A percentile compares a stretch with the other conserved stretches of the same genome.
phyloP scores from a whole-genome alignment of 2,329 filamentous ascomycete species.

The Nothomitra cinnamomea region DNA sequence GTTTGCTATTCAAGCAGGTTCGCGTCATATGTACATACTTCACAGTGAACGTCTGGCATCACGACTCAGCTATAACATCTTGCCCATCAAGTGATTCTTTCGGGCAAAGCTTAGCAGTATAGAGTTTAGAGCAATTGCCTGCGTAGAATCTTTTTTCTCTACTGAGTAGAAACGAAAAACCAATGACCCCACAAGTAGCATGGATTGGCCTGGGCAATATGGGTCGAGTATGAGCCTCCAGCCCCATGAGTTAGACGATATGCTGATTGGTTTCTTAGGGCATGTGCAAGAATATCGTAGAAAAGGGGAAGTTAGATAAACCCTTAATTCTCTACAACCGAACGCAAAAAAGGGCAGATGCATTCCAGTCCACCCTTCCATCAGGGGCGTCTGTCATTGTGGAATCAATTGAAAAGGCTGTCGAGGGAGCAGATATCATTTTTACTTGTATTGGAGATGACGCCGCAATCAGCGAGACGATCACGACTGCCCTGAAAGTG shows the following conservation, averaged over 20 bases:
- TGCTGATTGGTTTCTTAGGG: constrained; percentile 27
- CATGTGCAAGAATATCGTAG: constrained; percentile 69
- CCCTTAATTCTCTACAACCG: constrained; percentile 72
- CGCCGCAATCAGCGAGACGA: constrained; percentile 46
- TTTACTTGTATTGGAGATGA: constrained; percentile 74
- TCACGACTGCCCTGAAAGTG: constrained; percentile 37
- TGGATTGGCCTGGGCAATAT: constrained; percentile 83
- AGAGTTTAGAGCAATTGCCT: too few species aligned
- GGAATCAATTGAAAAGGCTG: constrained; percentile 45
- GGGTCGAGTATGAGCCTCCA: constrained; percentile 45
- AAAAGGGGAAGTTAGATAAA: constrained; percentile 54
- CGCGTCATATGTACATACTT: too few species aligned
- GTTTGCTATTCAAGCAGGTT: too few species aligned
- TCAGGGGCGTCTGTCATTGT: constrained; percentile 46
- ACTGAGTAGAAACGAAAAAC: background rate
- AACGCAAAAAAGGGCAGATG: constrained; percentile 45
- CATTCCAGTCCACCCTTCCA: constrained; percentile 44
- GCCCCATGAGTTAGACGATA: background rate
- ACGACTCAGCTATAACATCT: too few species aligned
- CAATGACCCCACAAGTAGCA: constrained; percentile 38
- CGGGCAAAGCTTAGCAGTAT: too few species aligned
- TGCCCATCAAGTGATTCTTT: too few species aligned
- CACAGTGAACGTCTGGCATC: too few species aligned
- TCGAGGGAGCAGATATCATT: constrained; percentile 55
- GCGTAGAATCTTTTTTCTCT: too few species aligned